Evolutionary conservation across 805 yeast species (phyloP).

Genomic region (Metschnikowia amazonensis): DNA sequence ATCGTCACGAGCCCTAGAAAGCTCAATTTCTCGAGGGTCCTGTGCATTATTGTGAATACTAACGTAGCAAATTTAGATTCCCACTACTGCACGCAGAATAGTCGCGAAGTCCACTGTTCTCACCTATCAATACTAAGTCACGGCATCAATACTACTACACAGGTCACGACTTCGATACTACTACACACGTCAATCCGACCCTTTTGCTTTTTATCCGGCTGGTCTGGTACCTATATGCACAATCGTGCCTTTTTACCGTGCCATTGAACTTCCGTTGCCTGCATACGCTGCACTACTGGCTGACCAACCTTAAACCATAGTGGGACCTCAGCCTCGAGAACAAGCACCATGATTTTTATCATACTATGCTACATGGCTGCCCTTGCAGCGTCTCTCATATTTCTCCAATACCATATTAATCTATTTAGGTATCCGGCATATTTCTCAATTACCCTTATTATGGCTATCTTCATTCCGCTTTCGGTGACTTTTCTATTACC

Average conservation of each 20-base stretch:
- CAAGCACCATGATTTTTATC: slow-evolving; percentile 9
- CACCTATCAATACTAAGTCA: neutral
- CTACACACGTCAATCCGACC: neutral
- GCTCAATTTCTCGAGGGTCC: neutral
- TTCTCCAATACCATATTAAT: slow-evolving; percentile 35
- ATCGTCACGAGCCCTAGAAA: too few species aligned
- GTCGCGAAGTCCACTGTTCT: neutral
- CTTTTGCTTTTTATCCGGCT: neutral
- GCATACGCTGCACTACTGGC: neutral
- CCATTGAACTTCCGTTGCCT: neutral
- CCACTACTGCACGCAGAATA: neutral
- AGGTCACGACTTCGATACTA: too few species aligned
- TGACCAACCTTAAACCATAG: neutral
- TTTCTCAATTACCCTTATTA: slow-evolving; percentile 44
- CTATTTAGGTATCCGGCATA: slow-evolving; percentile 35
- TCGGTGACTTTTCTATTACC: slow-evolving; percentile 74
- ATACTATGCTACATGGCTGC: slow-evolving; percentile 27
- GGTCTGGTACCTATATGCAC: neutral
- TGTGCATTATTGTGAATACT: neutral
- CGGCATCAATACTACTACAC: too few species aligned
- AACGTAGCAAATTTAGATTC: neutral
- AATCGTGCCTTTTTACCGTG: neutral
- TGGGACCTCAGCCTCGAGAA: neutral
- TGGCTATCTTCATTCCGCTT: slow-evolving; percentile 70
- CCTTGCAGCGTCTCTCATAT: slow-evolving; percentile 27